Evolutionary conservation across 768 basidiomycete species (phyloP).

Genomic region (Trametes maxima): DNA sequence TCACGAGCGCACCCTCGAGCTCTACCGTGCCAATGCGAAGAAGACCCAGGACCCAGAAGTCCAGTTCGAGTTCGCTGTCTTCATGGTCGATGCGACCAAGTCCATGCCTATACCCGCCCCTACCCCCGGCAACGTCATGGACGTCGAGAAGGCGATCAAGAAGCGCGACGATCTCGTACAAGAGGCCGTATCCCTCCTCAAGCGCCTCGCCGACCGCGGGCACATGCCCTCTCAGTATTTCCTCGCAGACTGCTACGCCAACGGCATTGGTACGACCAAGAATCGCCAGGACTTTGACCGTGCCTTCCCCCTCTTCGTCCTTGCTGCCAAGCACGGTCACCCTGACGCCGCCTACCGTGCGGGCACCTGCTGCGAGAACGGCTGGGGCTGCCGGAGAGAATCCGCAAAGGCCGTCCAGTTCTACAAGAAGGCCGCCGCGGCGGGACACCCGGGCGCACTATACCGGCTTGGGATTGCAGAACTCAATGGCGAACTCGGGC

Average conservation of each 20-base stretch:
- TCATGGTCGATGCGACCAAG: constrained; percentile 98
- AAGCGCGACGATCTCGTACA: constrained; percentile 87
- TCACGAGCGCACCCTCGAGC: constrained; percentile 93
- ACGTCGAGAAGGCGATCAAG: constrained; percentile 77
- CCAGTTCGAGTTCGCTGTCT: constrained; percentile 97
- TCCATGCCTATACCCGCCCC: constrained; percentile 75
- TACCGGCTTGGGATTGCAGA: constrained; percentile 96
- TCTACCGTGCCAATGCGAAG: constrained; percentile 97
- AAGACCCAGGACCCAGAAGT: constrained; percentile 98
- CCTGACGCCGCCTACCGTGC: constrained; percentile 94
- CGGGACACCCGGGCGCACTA: constrained; percentile 92
- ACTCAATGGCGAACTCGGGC: constrained; percentile 91
- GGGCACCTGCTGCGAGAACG: constrained; percentile 98
- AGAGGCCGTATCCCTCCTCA: constrained; percentile 86
- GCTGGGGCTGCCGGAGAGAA: constrained; percentile 96
- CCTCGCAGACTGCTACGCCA: constrained; percentile 96
- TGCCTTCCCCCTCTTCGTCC: constrained; percentile 93
- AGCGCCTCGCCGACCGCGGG: constrained; percentile 90
- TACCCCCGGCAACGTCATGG: constrained; percentile 73
- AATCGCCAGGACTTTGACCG: constrained; percentile 95
- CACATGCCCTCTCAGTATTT: constrained; percentile 96
- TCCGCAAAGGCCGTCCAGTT: constrained; percentile 89
- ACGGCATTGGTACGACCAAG: constrained; percentile 94
- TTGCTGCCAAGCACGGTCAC: constrained; percentile 96
- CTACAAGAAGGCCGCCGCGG: constrained; percentile 91